Base-by-base conservation (phyloP, 176 grass and related monocot genomes). In the Musa acuminata region DNA sequence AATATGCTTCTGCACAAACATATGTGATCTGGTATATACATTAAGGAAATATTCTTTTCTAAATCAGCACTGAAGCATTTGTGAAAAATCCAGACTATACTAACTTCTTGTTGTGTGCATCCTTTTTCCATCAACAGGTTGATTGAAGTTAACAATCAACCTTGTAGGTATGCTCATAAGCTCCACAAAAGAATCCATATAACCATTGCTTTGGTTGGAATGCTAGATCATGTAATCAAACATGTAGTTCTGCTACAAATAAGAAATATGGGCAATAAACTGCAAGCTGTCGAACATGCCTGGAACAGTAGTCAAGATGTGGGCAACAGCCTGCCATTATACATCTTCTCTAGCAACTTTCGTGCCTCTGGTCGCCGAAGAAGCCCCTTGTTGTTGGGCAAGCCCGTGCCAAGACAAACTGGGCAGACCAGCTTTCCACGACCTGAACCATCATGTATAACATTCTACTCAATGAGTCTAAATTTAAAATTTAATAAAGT, bases 371-470 rank as follows among this genome's bases (percentile, higher is more conserved):
- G 95, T 71, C 95, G 84, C 59, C 95, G 82, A 24, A 94, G 95
- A 19, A 99, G 82, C 10, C 90, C 95, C 69, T 94, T 99, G 64
- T 94, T 98, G 81, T 99, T 94, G 0, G 95, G 95, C 78, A 99
- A 82, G 3, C 88, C 95, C 0, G 95, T 99, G 71, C 95, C 88
- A 35, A 99, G 84, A 74, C 95, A 99, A 16, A 94, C 67, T 1
- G 95, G 95, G 76, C 95, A 99, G 0, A 99, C 90, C 24, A 99
- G 80, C 43, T 99, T 99, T 1, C 95, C 95, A 8, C 95, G 95
- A 5, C 95, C 90, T 99, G 24, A 62, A 82, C 27, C 72, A 16
- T 27, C 71, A 27, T 1, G 21, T 9, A 58, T 43, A 6, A 35
- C 67, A 55, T 55, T n/a, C 3, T 67, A 48, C 59, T 71, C 35